Conservation (phyloP, 2,329 filamentous ascomycete genomes). For the Fusarium buxicola region DNA sequence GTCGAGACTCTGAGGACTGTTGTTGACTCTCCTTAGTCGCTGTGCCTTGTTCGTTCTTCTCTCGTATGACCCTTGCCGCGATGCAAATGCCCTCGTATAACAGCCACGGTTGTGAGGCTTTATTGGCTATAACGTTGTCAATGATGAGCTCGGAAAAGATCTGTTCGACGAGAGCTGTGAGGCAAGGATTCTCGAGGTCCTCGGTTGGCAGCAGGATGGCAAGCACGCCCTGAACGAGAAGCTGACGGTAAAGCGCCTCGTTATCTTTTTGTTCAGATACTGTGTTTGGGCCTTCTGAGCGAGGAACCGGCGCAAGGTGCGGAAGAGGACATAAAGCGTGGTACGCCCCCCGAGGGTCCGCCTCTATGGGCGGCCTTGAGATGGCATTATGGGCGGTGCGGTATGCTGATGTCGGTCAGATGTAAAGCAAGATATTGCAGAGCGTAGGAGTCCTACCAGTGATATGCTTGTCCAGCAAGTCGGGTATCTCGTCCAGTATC, state of each 20-base stretch:
- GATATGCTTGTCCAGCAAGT: slow-evolving; percentile 83
- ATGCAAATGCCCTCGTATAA: slow-evolving; percentile 88
- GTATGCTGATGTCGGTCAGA: slow-evolving; percentile 68
- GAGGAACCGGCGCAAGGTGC: slow-evolving; percentile 81
- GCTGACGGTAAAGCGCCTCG: slow-evolving; percentile 85
- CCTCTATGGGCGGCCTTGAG: slow-evolving; percentile 68
- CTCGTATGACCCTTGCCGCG: slow-evolving; percentile 59
- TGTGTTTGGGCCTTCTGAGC: slow-evolving; percentile 61
- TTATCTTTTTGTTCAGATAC: slow-evolving; percentile 75
- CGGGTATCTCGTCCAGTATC: slow-evolving; percentile 87
- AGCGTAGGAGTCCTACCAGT: slow-evolving; percentile 66
- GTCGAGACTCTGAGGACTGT: slow-evolving; percentile 19
- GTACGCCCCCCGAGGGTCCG: slow-evolving; percentile 77
- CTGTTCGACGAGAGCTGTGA: slow-evolving; percentile 85
- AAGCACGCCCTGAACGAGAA: slow-evolving; percentile 85
- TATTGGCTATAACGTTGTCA: slow-evolving; percentile 82
- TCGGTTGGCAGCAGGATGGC: slow-evolving; percentile 90
- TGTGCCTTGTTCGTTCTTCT: slow-evolving; percentile 44
- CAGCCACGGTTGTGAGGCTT: slow-evolving; percentile 87
- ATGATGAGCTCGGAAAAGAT: slow-evolving; percentile 92
- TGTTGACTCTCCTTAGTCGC: slow-evolving; percentile 27
- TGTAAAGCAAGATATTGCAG: not conserved
- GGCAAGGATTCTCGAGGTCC: slow-evolving; percentile 87
- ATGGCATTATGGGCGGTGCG: slow-evolving; percentile 72
- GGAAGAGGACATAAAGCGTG: slow-evolving; percentile 86